Percentiles rank a stretch among this genome's conserved stretches.
These are phyloP conservation scores for Sugiyamaella grinbergsii DNA, from an alignment of 1,139 yeast genomes.

Conservation along the genomic window DNA sequence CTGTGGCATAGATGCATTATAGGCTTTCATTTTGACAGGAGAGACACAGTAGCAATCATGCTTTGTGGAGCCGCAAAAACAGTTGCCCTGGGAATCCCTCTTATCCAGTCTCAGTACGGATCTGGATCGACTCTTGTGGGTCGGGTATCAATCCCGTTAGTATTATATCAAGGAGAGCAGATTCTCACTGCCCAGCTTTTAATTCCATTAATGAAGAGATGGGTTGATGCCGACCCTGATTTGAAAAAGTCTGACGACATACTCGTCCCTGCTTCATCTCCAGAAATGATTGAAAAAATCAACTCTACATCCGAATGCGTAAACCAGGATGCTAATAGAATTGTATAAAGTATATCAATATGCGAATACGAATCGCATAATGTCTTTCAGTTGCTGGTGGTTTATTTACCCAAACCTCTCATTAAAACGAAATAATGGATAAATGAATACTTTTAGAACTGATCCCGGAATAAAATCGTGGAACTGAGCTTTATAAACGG, in stretches of 20 bases:
- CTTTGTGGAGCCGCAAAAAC: conserved; percentile 93
- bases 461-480: too few relatives aligned
- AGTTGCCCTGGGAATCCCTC: conserved; percentile 86
- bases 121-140: conserved; percentile 63
- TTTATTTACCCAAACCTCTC: too few relatives aligned
- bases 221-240: conserved; percentile 48
- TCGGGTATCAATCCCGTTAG: conserved; percentile 73
- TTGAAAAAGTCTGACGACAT: conserved; percentile 13
- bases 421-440: too few relatives aligned
- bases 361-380: too few relatives aligned
- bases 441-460: too few relatives aligned
- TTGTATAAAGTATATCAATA: too few relatives aligned
- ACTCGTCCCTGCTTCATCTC: not conserved
- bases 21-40: conserved; percentile 70
- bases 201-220: conserved; percentile 62
- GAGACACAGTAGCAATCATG: conserved; percentile 77
- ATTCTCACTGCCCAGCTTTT: conserved; percentile 74
- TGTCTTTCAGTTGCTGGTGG: too few relatives aligned
- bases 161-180: conserved; percentile 83
- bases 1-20: conserved; percentile 36
- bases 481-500: too few relatives aligned
- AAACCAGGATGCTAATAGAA: too few relatives aligned
- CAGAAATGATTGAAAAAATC: not conserved
- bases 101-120: conserved; percentile 80
- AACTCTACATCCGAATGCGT: too few relatives aligned